Conservation (phyloP, 2,329 filamentous ascomycete genomes). For the Microcyclosporella mali region DNA sequence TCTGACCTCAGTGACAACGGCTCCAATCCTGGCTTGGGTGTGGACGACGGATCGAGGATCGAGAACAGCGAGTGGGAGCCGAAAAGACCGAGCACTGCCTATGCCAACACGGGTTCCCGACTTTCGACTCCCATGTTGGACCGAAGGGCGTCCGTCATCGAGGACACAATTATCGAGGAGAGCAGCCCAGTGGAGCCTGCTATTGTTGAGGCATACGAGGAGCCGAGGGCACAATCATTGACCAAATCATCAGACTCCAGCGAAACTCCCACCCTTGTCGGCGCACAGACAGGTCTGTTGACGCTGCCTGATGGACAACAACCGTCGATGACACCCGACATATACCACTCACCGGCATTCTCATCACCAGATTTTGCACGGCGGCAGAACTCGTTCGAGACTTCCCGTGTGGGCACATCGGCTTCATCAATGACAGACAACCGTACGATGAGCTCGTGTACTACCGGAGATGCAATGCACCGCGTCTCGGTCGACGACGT, state of each 20-base stretch:
- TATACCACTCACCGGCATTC: conserved; percentile 51
- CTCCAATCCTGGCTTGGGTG: conserved; percentile 2
- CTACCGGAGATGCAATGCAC: conserved; percentile 67
- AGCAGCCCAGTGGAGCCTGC: conserved; percentile 37
- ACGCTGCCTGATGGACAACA: conserved; percentile 33
- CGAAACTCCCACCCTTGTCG: conserved; percentile 32
- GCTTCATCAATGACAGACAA: conserved; percentile 67
- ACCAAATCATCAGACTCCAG: conserved; percentile 48
- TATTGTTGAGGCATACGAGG: conserved; percentile 43
- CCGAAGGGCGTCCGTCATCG: conserved; percentile 28
- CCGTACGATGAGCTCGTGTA: conserved; percentile 62
- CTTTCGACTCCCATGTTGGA: conserved; percentile 24
- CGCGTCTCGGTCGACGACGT: conserved; percentile 68
- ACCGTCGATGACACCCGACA: conserved; percentile 60
- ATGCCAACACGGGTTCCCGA: conserved; percentile 11
- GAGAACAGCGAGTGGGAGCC: conserved; percentile 19
- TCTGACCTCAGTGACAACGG: conserved; percentile 14
- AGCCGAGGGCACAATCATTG: conserved; percentile 43
- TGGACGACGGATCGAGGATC: conserved; percentile 21
- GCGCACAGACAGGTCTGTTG: conserved; percentile 32
- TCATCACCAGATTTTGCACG: conserved; percentile 60
- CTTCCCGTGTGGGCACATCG: conserved; percentile 66
- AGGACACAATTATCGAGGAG: conserved; percentile 33
- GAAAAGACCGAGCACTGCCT: conserved; percentile 16
- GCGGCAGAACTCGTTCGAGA: conserved; percentile 61